phyloP scores from a whole-genome alignment of 1,139 yeast genomes.

The Eremothecium cymbalariae region DNA sequence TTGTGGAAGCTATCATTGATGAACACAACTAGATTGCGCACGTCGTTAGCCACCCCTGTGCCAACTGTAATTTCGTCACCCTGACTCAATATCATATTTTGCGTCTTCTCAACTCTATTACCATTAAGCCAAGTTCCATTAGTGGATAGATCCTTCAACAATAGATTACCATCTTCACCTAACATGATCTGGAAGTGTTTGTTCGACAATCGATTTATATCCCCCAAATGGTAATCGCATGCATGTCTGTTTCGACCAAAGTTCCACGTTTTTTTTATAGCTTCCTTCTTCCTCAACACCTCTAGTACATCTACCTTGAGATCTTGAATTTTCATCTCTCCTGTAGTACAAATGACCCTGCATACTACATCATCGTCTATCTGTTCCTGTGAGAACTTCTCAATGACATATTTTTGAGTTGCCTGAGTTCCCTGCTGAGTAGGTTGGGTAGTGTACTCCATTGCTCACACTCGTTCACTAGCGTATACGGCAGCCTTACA shows the following conservation, averaged over 20 bases:
- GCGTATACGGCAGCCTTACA: conserved; percentile 1
- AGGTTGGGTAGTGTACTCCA: conserved; percentile 35
- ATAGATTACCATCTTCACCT: conserved; percentile 44
- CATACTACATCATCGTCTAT: conserved; percentile 40
- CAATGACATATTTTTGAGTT: conserved; percentile 34
- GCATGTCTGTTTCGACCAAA: conserved; percentile 59
- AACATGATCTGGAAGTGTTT: conserved; percentile 67
- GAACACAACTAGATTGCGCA: conserved; percentile 63
- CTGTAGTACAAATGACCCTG: conserved; percentile 60
- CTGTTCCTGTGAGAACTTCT: conserved; percentile 35
- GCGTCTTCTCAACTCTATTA: conserved; percentile 63
- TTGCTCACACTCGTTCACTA: conserved; percentile 2
- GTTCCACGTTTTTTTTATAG: conserved; percentile 48
- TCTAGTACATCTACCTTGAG: conserved; percentile 32
- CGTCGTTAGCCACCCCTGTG: conserved; percentile 73
- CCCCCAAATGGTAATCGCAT: conserved; percentile 57
- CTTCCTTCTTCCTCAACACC: conserved; percentile 21
- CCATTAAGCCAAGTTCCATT: conserved; percentile 88
- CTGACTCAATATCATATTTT: conserved; percentile 73
- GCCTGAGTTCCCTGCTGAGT: conserved; percentile 67
- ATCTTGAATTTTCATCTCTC: conserved; percentile 46
- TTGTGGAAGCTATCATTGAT: conserved; percentile 36
- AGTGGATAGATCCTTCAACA: conserved; percentile 69
- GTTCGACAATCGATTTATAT: conserved; percentile 66
- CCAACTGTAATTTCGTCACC: conserved; percentile 93